A percentile compares a stretch with the other conserved stretches of the same genome.
These are phyloP conservation scores for Thyridium curvatum DNA, from an alignment of 2,329 filamentous ascomycete genomes.

Conservation along the genomic window DNA sequence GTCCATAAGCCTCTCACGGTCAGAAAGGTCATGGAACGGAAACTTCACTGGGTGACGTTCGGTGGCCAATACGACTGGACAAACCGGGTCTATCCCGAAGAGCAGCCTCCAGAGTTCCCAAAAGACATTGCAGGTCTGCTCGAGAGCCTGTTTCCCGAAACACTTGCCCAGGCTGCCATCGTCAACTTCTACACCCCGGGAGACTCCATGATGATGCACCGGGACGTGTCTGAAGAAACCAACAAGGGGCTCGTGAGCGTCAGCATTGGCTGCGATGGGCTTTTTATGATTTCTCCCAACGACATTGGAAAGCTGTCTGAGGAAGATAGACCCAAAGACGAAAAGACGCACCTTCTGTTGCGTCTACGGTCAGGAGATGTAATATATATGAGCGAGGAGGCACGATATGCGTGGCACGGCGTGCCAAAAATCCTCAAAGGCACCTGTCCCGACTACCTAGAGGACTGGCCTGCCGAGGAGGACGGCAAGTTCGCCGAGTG, in stretches of 20 bases:
- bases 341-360: constrained; percentile 51
- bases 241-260: constrained; percentile 75
- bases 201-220: constrained; percentile 86
- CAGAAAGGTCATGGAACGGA: constrained; percentile 66
- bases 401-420: constrained; percentile 90
- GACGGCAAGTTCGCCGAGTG: constrained; percentile 57
- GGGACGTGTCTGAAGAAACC: constrained; percentile 85
- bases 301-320: constrained; percentile 24
- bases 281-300: constrained; percentile 77
- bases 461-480: constrained; percentile 62
- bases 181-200: constrained; percentile 88
- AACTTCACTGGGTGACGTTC: constrained; percentile 88
- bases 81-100: constrained; percentile 68
- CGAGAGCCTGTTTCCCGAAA: constrained; percentile 65
- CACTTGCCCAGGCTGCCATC: constrained; percentile 81
- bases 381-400: constrained; percentile 78
- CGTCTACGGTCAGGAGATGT: constrained; percentile 79
- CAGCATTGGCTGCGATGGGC: constrained; percentile 81
- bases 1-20: constrained; percentile 71
- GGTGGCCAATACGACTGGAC: constrained; percentile 98
- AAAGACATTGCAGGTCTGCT: constrained; percentile 64
- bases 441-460: constrained; percentile 72
- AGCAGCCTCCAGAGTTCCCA: constrained; percentile 67
- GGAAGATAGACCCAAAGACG: constrained; percentile 13
- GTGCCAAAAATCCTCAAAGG: constrained; percentile 78